phyloP scores from a whole-genome alignment of 768 basidiomycete genomes.

The Russula virescens region DNA sequence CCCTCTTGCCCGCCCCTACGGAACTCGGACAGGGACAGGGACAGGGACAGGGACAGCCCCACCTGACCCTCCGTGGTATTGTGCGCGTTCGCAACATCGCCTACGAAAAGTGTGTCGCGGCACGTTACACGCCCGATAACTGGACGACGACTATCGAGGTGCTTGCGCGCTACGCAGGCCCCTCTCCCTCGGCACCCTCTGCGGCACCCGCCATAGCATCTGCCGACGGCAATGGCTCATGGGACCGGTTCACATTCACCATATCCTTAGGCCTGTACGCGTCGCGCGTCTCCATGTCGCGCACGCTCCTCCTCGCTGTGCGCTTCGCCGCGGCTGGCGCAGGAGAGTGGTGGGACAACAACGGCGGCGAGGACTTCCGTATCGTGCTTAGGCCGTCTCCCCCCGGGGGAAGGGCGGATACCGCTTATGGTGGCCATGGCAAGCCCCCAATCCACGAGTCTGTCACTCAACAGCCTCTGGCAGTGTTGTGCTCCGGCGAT shows the following conservation, averaged over 20 bases:
- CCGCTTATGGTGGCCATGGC: too few relatives aligned
- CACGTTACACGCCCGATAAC: conserved; percentile 46
- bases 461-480: neutral
- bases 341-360: conserved; percentile 21
- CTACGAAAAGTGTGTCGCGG: conserved; percentile 42
- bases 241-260: conserved; percentile 13
- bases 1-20: neutral
- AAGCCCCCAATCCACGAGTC: too few relatives aligned
- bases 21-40: neutral
- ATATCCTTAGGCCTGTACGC: neutral
- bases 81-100: conserved; percentile 43
- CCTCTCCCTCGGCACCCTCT: too few relatives aligned
- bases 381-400: neutral
- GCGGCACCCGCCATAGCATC: neutral
- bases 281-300: neutral
- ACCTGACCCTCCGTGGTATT: conserved; percentile 33
- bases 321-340: neutral
- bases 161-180: neutral
- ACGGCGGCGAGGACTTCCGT: conserved; percentile 3
- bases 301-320: conserved; percentile 1
- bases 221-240: neutral
- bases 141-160: conserved; percentile 50
- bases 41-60: neutral
- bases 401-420: too few relatives aligned
- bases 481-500: neutral